A percentile compares a stretch with the other conserved stretches of the same genome.
Conservation (phyloP, 73 alveolate species). For the Blepharisma stoltei region DNA sequence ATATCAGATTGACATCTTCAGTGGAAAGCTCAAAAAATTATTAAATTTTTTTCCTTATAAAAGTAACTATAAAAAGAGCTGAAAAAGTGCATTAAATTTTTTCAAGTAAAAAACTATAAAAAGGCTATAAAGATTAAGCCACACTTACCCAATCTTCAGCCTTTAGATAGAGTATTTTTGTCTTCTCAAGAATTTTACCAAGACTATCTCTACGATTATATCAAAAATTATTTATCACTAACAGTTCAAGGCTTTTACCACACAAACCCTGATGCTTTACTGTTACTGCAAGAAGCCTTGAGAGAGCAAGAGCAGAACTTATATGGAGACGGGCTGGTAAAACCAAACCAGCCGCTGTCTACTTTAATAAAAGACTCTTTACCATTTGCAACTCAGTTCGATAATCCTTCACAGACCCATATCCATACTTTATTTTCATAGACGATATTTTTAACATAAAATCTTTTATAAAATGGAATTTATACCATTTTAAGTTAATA, state of each 20-base stretch:
- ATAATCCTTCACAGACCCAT: background rate
- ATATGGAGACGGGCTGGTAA: constrained; percentile 13
- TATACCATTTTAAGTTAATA: too few species aligned
- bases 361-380: background rate
- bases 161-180: constrained; percentile 15
- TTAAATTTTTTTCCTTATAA: too few species aligned
- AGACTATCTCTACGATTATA: constrained; percentile 1
- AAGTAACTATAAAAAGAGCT: too few species aligned
- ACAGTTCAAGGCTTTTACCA: constrained; percentile 21
- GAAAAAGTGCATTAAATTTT: too few species aligned
- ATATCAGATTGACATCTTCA: constrained; percentile 12
- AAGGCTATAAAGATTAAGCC: too few species aligned
- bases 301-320: constrained; percentile 19
- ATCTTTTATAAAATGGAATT: background rate
- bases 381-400: background rate
- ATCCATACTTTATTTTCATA: background rate
- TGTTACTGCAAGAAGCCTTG: constrained; percentile 25
- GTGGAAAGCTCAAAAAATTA: too few species aligned
- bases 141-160: too few species aligned
- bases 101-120: too few species aligned
- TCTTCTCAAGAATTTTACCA: constrained; percentile 13
- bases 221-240: background rate
- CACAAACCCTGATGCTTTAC: constrained; percentile 18
- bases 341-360: background rate
- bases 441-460: background rate